These are phyloP conservation scores for Bullera alba DNA, from an alignment of 768 basidiomycete species.

Conservation along the genomic window DNA sequence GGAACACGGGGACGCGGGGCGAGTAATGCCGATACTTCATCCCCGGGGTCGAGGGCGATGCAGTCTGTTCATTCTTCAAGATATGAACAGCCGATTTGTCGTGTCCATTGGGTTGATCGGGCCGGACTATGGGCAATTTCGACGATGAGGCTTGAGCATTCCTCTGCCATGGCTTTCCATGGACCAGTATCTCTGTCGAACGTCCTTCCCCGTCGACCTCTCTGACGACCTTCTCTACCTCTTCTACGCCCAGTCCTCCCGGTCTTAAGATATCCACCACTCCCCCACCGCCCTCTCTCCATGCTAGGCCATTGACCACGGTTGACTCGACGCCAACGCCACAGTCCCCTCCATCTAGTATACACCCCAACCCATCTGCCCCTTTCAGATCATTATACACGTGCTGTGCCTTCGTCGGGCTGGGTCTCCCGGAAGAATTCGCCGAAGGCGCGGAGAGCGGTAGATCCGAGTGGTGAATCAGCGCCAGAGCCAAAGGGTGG, in stretches of 20 bases:
- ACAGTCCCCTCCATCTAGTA: slow-evolving; percentile 89
- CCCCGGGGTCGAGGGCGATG: slow-evolving; percentile 82
- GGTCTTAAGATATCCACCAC: slow-evolving; percentile 76
- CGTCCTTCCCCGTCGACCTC: slow-evolving; percentile 47
- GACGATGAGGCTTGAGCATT: not conserved
- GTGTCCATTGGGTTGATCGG: not conserved
- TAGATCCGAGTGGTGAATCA: slow-evolving; percentile 65
- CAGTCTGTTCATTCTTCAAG: not conserved
- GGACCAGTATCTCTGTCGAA: slow-evolving; percentile 31
- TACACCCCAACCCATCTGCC: slow-evolving; percentile 52
- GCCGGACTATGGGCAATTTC: not conserved
- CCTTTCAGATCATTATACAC: slow-evolving; percentile 65
- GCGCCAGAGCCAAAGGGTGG: slow-evolving; percentile 82
- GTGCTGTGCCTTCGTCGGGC: slow-evolving; percentile 82
- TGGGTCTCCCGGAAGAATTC: slow-evolving; percentile 88
- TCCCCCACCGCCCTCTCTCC: slow-evolving; percentile 46
- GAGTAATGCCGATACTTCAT: slow-evolving; percentile 99
- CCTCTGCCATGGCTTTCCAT: slow-evolving; percentile 31
- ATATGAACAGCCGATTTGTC: not conserved
- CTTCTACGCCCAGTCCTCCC: slow-evolving; percentile 86
- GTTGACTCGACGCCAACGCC: slow-evolving; percentile 91
- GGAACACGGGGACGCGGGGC: slow-evolving; percentile 74
- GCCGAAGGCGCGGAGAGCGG: slow-evolving; percentile 93
- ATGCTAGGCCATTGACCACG: slow-evolving; percentile 72
- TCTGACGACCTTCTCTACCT: slow-evolving; percentile 60